phyloP scores from a whole-genome alignment of 257 asterid species.

The Solanum phureja region DNA sequence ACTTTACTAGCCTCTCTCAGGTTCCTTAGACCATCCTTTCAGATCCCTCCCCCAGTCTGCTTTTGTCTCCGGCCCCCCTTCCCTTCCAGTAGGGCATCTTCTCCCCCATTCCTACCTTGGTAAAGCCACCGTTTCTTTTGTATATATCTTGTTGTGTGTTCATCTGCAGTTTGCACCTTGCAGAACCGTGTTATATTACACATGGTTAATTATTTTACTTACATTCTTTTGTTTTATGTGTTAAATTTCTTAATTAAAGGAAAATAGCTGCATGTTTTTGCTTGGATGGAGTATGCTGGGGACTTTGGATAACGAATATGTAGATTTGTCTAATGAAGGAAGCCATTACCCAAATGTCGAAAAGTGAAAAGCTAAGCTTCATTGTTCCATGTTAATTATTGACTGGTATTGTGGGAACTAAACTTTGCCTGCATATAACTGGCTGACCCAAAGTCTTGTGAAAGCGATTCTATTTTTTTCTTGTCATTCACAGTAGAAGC shows the following conservation, averaged over 20 bases:
- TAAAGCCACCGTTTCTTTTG: neutral
- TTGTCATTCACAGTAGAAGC: neutral
- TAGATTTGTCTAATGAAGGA: neutral
- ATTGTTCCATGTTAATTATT: neutral
- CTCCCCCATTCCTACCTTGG: neutral
- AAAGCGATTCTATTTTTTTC: neutral
- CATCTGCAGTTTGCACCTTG: neutral
- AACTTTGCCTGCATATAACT: neutral
- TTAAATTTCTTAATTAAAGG: neutral
- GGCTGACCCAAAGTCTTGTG: neutral
- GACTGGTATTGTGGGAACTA: neutral
- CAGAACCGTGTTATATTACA: neutral
- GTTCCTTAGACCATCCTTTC: neutral
- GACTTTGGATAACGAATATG: neutral
- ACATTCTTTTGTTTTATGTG: neutral
- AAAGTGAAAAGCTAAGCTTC: neutral
- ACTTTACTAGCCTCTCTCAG: neutral
- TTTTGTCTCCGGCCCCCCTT: neutral
- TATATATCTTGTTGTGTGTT: neutral
- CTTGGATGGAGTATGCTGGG: neutral
- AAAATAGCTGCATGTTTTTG: neutral
- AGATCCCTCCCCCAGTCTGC: neutral
- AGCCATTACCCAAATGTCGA: neutral
- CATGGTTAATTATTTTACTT: neutral
- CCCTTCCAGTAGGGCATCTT: neutral